These are phyloP conservation scores for Perkinsus olseni DNA, from an alignment of 169 alveolate species.

Conservation along the genomic window DNA sequence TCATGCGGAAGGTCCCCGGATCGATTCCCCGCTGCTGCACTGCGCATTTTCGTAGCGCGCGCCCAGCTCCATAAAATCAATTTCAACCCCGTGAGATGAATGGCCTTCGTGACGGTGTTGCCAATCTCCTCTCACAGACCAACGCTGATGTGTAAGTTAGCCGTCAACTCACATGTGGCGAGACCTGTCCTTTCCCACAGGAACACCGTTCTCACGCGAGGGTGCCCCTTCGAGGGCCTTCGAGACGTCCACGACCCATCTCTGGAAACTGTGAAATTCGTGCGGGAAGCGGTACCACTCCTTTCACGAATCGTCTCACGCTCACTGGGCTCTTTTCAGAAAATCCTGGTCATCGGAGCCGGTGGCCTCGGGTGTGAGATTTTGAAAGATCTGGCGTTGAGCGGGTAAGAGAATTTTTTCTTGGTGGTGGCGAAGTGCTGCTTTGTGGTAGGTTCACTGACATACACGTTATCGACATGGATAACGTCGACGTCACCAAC, in stretches of 20 bases:
- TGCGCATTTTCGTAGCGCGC: not conserved
- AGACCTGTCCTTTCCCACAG: not conserved
- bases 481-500: conserved; percentile 87
- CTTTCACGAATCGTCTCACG: not conserved
- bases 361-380: conserved; percentile 97
- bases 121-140: not conserved
- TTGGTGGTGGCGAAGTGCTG: conserved; percentile 54
- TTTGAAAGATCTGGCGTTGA: conserved; percentile 80
- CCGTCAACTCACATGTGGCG: not conserved
- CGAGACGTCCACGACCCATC: not conserved
- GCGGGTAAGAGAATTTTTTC: conserved; percentile 63
- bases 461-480: conserved; percentile 66
- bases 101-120: not conserved
- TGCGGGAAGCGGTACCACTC: not conserved
- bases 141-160: not conserved
- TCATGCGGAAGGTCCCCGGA: too few relatives aligned
- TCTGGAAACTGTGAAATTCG: not conserved
- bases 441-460: conserved; percentile 33
- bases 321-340: not conserved
- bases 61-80: not conserved
- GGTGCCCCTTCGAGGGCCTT: not conserved
- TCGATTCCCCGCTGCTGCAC: not conserved
- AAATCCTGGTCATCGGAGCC: conserved; percentile 78
- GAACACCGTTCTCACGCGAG: not conserved
- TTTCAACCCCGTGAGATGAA: not conserved